phyloP scores from a whole-genome alignment of 164 flowering plant genomes.

The Umbellularia californica region DNA sequence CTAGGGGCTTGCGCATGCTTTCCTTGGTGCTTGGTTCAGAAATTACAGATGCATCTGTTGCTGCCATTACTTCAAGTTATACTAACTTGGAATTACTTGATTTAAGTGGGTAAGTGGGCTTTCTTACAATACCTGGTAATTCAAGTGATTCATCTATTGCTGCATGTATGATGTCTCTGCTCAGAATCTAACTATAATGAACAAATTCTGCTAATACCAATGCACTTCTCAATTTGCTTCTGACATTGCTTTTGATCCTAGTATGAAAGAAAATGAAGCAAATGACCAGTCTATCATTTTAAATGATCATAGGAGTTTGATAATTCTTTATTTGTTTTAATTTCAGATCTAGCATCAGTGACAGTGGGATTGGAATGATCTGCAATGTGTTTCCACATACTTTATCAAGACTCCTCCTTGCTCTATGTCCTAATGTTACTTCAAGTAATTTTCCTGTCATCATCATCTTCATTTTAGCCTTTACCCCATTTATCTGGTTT shows the following conservation, averaged over 20 bases:
- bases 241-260: no score
- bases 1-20: conserved; percentile 87
- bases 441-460: conserved; percentile 54
- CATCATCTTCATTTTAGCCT: no score
- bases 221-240: background rate
- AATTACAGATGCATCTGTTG: conserved; percentile 96
- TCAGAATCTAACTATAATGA: background rate
- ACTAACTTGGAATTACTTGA: conserved; percentile 80
- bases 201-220: background rate
- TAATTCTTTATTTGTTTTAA: conserved; percentile 1
- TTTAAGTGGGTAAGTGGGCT: conserved; percentile 79
- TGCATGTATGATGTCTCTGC: background rate
- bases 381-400: conserved; percentile 82
- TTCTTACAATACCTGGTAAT: background rate
- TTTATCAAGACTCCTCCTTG: conserved; percentile 71
- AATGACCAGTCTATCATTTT: background rate
- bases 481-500: no score
- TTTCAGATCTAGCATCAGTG: conserved; percentile 91
- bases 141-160: background rate
- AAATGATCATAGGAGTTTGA: background rate
- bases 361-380: conserved; percentile 94
- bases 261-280: background rate
- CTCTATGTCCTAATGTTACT: conserved; percentile 89
- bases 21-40: conserved; percentile 89
- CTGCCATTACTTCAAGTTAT: conserved; percentile 83